These are phyloP conservation scores for Cucumis sativus DNA, from an alignment of 306 rosid genomes.

Conservation along the genomic window DNA sequence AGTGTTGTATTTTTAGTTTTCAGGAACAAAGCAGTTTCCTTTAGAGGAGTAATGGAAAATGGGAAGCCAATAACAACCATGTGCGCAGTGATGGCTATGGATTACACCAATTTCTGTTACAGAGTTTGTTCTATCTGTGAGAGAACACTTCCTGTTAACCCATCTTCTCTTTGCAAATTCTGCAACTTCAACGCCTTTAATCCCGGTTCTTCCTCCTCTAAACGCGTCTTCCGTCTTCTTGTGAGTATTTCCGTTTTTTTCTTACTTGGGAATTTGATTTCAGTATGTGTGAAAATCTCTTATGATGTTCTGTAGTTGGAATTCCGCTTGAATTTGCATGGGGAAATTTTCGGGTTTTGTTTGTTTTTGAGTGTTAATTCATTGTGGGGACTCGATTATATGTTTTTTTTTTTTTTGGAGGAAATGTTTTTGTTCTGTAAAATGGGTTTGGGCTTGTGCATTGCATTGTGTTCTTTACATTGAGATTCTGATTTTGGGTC, in stretches of 20 bases:
- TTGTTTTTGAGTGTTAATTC: not conserved
- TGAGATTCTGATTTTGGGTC: not conserved
- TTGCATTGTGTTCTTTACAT: not conserved
- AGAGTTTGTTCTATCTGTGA: slow-evolving; percentile 54
- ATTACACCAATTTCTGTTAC: slow-evolving; percentile 36
- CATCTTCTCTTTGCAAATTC: slow-evolving; percentile 31
- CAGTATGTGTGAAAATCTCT: not conserved
- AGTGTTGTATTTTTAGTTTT: not conserved
- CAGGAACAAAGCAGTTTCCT: not conserved
- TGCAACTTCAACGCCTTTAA: slow-evolving; percentile 34
- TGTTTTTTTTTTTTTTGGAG: not conserved
- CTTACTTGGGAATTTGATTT: not conserved
- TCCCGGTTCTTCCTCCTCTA: slow-evolving; percentile 21
- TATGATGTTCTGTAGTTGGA: not conserved
- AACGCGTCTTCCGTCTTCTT: slow-evolving; percentile 58
- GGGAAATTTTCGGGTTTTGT: not conserved
- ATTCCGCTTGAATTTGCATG: not conserved
- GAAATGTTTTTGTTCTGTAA: not conserved
- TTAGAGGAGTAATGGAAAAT: slow-evolving; percentile 15
- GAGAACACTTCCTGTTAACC: slow-evolving; percentile 28
- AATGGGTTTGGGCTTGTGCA: not conserved
- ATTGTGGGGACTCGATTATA: not conserved
- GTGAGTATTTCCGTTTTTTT: slow-evolving; percentile 9
- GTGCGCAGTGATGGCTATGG: slow-evolving; percentile 41
- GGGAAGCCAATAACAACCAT: slow-evolving; percentile 15